phyloP scores from a whole-genome alignment of 257 asterid species.

The Anisodus acutangulus region DNA sequence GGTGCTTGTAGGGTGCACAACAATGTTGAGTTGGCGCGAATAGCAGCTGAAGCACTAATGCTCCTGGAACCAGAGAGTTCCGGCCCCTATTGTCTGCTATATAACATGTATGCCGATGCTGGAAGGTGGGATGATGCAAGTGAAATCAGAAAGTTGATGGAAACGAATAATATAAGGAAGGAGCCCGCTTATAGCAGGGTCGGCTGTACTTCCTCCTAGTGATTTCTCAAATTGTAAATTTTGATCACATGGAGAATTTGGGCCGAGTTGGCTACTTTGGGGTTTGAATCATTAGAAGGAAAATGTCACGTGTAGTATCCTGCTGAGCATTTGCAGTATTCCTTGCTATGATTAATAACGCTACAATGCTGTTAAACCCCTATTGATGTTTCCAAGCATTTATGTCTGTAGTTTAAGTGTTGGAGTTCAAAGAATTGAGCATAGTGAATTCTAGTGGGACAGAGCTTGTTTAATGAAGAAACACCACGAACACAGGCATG shows the following conservation, averaged over 20 bases:
- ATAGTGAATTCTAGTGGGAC: neutral
- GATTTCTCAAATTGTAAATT: neutral
- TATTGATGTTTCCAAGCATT: slow-evolving; percentile 5
- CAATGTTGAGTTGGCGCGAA: slow-evolving; percentile 61
- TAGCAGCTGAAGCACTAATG: slow-evolving; percentile 75
- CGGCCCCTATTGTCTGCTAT: slow-evolving; percentile 67
- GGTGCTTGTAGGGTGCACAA: slow-evolving; percentile 77
- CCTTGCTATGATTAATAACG: neutral
- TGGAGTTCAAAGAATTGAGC: neutral
- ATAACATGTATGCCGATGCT: slow-evolving; percentile 70
- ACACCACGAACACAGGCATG: neutral
- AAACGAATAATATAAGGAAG: slow-evolving; percentile 56
- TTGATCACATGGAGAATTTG: neutral
- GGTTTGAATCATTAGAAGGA: neutral
- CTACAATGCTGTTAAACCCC: neutral
- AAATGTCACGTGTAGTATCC: neutral
- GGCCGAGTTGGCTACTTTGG: neutral
- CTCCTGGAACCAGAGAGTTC: slow-evolving; percentile 76
- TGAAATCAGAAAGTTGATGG: slow-evolving; percentile 67
- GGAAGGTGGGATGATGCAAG: slow-evolving; percentile 85
- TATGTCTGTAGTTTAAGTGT: neutral
- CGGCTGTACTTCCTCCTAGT: slow-evolving; percentile 45
- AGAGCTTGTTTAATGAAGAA: neutral
- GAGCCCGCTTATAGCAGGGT: slow-evolving; percentile 68
- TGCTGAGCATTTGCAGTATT: neutral